Base-by-base conservation (phyloP, 768 basidiomycete species). In the Boletus vinaceobasis region DNA sequence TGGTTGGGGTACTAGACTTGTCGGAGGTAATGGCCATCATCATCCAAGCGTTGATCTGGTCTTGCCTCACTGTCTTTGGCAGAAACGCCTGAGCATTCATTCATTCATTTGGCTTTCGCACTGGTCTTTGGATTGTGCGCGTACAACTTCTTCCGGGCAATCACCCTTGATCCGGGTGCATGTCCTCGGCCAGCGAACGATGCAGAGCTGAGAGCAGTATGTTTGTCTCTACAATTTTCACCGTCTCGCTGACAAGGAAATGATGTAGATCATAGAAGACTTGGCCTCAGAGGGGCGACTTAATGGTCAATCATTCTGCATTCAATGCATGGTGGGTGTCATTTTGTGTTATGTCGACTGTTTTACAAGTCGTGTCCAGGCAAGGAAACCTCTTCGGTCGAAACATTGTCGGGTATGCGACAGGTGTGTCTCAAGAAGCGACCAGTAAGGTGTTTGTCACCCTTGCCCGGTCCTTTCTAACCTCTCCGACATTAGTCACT, bases 241-340 rank as follows among this genome's bases (percentile, higher is more conserved):
- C 17, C 13, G 14, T 36, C 9, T 2, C 13, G 5, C 40, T 56
- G 31, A 56, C 37, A 48, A 32, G 39, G 50, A n/a, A 44, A 40
- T 29, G 26, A 37, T 7, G 17, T 19, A 95, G 92, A 83, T 91
- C 36, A 87, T 99, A 45, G 95, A 98, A 67, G 91, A 93, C 29
- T 76, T 98, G 17, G 91, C 94, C 14, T 87, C 88, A 10, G 84
- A 87, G 65, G 93, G 94, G 15, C 78, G 88, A 17, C 74, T 99
- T 27, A 98, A 98, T 68, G 95, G 96, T 1, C 93, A 94, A 69
- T 93, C 93, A 10, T 98, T 98, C 71, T 98, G 97, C 65, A 88
- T 99, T 48, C 83, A 87, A 55, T 98, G 96, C 73, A 93, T 98
- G 93, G 88, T 87, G 58, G 45, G 83, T 45, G 4, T 19, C 15